A percentile compares a stretch with the other conserved stretches of the same genome.
These are phyloP conservation scores for Limonium bicolor DNA, from an alignment of 148 eudicot species.

Conservation along the genomic window DNA sequence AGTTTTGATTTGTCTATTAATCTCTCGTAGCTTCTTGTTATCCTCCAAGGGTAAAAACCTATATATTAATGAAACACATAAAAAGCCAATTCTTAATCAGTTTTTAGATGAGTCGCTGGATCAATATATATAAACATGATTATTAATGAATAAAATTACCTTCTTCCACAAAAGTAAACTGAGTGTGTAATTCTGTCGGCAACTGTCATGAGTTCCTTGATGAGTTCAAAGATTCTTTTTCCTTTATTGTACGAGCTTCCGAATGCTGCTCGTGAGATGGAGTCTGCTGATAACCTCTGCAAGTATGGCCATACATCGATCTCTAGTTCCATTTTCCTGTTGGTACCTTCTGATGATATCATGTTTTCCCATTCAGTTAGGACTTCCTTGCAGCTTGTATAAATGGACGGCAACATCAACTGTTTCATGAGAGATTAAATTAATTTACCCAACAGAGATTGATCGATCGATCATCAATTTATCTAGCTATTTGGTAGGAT, in stretches of 20 bases:
- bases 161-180: constrained; percentile 12
- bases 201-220: constrained; percentile 9
- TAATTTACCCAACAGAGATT: not conserved
- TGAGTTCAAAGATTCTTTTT: constrained; percentile 12
- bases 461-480: no score
- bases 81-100: no score
- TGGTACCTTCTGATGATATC: no score
- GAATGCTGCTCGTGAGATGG: constrained; percentile 23
- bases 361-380: constrained; percentile 19
- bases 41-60: no score
- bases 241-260: constrained; percentile 22
- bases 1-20: constrained; percentile 2
- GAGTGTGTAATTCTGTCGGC: not conserved
- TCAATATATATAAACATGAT: no score
- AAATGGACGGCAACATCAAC: constrained; percentile 21
- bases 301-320: constrained; percentile 27
- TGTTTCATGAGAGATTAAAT: not conserved
- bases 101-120: not conserved
- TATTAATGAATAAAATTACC: no score
- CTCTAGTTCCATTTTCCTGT: constrained; percentile 9
- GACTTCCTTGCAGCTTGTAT: constrained; percentile 14
- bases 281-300: constrained; percentile 17
- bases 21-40: constrained; percentile 9
- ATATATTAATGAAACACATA: no score
- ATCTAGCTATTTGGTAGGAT: no score